These are phyloP conservation scores for Xylariaceae sp. DNA, from an alignment of 2,329 filamentous ascomycete species.

Conservation along the genomic window DNA sequence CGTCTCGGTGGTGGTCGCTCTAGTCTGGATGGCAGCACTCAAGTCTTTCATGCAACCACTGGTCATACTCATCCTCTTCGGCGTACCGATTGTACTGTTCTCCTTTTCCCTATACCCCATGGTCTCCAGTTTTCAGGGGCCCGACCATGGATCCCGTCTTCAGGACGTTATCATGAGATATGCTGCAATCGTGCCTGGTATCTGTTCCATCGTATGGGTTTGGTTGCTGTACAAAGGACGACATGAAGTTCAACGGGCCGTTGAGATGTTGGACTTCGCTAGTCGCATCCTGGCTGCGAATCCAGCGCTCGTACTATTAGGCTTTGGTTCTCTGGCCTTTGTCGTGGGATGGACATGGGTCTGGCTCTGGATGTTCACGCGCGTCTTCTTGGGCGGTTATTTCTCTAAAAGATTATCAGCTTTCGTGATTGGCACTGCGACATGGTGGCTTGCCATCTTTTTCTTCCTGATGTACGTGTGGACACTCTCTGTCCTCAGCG, in stretches of 20 bases:
- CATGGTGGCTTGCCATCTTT: conserved; percentile 90
- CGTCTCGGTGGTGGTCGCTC: conserved; percentile 79
- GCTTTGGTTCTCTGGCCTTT: conserved; percentile 66
- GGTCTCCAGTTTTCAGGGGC: conserved; percentile 78
- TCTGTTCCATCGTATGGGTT: conserved; percentile 71
- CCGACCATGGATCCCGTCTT: conserved; percentile 66
- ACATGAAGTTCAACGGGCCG: conserved; percentile 72
- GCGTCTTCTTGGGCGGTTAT: conserved; percentile 89
- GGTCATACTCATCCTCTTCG: conserved; percentile 72
- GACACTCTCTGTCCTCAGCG: conserved; percentile 82
- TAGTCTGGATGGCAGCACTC: conserved; percentile 84
- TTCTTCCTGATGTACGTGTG: conserved; percentile 95
- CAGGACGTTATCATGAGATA: conserved; percentile 90
- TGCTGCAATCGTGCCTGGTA: conserved; percentile 69
- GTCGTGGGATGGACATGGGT: conserved; percentile 90
- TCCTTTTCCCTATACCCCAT: conserved; percentile 91
- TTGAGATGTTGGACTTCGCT: conserved; percentile 87
- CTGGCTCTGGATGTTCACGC: conserved; percentile 95
- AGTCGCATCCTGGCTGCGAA: conserved; percentile 83
- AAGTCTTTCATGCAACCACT: conserved; percentile 83
- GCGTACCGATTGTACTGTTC: conserved; percentile 78
- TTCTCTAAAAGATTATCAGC: conserved; percentile 56
- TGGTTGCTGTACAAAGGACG: conserved; percentile 79
- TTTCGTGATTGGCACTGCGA: conserved; percentile 81
- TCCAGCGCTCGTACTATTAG: conserved; percentile 75